Evolutionary conservation across 2,329 filamentous ascomycete species (phyloP), one percentile per base, ranked within the genome.

Genomic region (Penicillium frequentans): DNA sequence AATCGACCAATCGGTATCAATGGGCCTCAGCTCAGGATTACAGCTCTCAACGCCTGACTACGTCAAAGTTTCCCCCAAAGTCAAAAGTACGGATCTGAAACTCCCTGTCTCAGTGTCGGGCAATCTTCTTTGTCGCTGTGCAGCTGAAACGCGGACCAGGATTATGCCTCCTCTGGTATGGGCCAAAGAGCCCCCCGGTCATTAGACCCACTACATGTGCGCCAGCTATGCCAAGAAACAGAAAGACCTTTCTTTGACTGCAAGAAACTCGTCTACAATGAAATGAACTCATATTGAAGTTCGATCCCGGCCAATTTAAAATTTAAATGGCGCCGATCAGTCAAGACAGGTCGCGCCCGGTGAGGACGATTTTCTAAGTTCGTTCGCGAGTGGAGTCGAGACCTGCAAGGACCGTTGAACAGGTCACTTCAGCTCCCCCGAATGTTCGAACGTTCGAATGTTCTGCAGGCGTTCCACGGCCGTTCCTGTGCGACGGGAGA

Each of bases 391-490:
- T 43, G 52, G 47, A 45, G 39, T 27, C 27, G 21, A 29, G 9
- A 7, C 21, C 26, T 44, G 23, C 24, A 35, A 14, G 31, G 45
- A 3, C 31, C 37, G 31, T 19, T 43, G 49, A 23, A 60, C 39
- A 26, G 49, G 49, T 55, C 52, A 55, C 43, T 35, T 47, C 33
- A 45, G 11, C 39, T 16, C 29, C 43, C 43, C 44, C 35, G 61
- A 63, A 64, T 21, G n/a, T 42, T 42, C 19, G 37, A 42, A 23
- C 10, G n/a, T 47, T 51, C 39, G 59, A 64, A 64, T 54, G 50
- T 66, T 66, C 64, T 55, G 45, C 31, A 46, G 33, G 42, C 35
- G 54, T 66, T 66, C 64, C 49, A 65, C 44, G 37, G 44, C 52
- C 43, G 49, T 62, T 66, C 33, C 54, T 58, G 58, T 64, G 49